Conservation (phyloP, 2,329 filamentous ascomycete species). For the Ophiocordyceps australis region DNA sequence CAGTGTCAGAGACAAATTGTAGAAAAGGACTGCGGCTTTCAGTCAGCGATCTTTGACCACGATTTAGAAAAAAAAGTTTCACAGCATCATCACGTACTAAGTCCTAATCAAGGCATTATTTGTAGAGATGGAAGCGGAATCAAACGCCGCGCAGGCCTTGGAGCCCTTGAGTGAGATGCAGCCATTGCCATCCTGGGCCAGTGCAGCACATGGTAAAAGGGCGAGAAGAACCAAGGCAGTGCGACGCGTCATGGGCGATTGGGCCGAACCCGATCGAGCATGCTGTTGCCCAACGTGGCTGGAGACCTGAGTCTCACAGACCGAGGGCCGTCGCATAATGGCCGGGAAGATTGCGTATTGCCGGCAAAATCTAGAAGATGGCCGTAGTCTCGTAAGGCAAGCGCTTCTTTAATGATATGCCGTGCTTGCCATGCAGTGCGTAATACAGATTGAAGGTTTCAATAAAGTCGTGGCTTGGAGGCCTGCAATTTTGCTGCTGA, state of each 20-base stretch:
- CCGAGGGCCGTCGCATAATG: too few relatives aligned
- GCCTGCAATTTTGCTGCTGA: not conserved
- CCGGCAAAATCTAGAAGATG: too few relatives aligned
- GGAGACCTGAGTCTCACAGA: too few relatives aligned
- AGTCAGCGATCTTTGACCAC: not conserved
- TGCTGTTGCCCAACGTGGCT: not conserved
- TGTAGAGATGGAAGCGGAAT: constrained; percentile 52
- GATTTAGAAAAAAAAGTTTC: too few relatives aligned
- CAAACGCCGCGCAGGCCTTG: constrained; percentile 53
- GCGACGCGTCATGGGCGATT: not conserved
- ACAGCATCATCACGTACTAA: constrained; percentile 33
- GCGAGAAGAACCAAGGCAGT: constrained; percentile 8
- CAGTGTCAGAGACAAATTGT: constrained; percentile 54
- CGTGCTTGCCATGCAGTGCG: too few relatives aligned
- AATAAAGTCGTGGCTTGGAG: too few relatives aligned
- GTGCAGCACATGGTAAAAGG: constrained; percentile 10
- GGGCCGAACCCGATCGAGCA: not conserved
- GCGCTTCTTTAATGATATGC: too few relatives aligned
- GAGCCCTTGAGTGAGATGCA: constrained; percentile 57
- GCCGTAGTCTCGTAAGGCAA: too few relatives aligned
- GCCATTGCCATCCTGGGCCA: constrained; percentile 14
- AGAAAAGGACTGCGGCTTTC: constrained; percentile 55
- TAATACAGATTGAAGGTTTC: too few relatives aligned
- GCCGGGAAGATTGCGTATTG: too few relatives aligned
- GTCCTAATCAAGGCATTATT: constrained; percentile 34